Evolutionary conservation across 202 grass and related monocot genomes (phyloP).

Genomic region (Panicum hallii): DNA sequence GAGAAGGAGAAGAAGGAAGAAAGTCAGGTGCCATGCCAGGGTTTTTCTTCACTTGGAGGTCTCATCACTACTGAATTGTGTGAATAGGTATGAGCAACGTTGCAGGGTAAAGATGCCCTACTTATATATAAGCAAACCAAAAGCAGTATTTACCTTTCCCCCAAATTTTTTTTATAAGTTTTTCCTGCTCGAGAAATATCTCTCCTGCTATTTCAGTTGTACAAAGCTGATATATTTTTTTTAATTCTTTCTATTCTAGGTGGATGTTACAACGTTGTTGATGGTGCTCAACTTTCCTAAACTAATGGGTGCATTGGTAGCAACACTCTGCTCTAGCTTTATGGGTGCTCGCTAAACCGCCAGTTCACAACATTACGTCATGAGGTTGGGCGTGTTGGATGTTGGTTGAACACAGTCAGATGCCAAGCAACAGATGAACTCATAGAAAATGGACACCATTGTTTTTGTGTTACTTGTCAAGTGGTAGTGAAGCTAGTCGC

Average conservation of each 20-base stretch:
- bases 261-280: background rate
- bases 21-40: background rate
- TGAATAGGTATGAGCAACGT: background rate
- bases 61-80: background rate
- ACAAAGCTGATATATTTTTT: constrained; percentile 4
- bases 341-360: background rate
- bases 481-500: background rate
- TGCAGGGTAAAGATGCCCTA: no score
- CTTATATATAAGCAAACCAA: background rate
- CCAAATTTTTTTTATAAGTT: background rate
- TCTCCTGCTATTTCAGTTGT: background rate
- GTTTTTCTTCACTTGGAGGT: background rate
- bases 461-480: background rate
- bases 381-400: background rate
- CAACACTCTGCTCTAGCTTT: background rate
- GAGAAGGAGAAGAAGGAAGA: background rate
- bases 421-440: background rate
- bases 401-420: constrained; percentile 3
- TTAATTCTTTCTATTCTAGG: background rate
- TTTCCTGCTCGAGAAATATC: background rate
- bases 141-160: background rate
- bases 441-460: background rate
- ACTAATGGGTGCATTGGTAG: background rate
- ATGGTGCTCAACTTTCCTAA: background rate
- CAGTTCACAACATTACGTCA: background rate